These are phyloP conservation scores for Luffa acutangula DNA, from an alignment of 306 rosid genomes.

Conservation along the genomic window DNA sequence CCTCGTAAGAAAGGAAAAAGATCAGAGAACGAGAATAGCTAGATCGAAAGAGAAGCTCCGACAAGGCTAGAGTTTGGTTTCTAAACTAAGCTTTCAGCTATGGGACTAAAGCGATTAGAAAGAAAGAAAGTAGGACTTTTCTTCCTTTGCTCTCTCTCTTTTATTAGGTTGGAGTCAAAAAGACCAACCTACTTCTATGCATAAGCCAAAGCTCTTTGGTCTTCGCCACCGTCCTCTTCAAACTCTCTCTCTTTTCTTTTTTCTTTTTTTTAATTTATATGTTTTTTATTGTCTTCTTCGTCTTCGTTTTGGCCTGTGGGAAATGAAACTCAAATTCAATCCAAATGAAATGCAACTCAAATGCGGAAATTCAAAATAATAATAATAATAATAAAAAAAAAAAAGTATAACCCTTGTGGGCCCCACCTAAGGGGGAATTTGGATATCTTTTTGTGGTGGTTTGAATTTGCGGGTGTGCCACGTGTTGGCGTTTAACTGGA, in stretches of 20 bases:
- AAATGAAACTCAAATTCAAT: constrained; percentile 22
- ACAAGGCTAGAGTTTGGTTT: not conserved
- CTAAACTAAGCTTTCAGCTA: constrained; percentile 6
- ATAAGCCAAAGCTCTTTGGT: constrained; percentile 22
- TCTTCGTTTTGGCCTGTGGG: not conserved
- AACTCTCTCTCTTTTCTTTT: not conserved
- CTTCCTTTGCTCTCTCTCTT: constrained; percentile 10
- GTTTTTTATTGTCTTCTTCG: not conserved
- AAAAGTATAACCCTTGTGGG: constrained; percentile 1
- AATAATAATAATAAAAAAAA: not conserved
- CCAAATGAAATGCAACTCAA: not conserved
- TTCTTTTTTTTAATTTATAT: not conserved
- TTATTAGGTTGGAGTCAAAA: constrained; percentile 39
- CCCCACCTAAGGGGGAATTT: constrained; percentile 4
- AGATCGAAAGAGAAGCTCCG: constrained; percentile 3
- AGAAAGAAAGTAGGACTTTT: constrained; percentile 24
- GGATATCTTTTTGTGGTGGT: constrained; percentile 9
- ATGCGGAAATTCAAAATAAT: not conserved
- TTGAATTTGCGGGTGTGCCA: constrained; percentile 4
- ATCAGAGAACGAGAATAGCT: not conserved
- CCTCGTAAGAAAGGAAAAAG: not conserved
- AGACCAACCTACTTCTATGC: constrained; percentile 28
- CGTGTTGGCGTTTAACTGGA: constrained; percentile 22
- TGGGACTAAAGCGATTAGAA: constrained; percentile 16
- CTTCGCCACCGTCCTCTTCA: constrained; percentile 16